A percentile compares a stretch with the other conserved stretches of the same genome.
Evolutionary conservation across 768 basidiomycete species (phyloP).

Genomic region (Kwoniella dendrophila): DNA sequence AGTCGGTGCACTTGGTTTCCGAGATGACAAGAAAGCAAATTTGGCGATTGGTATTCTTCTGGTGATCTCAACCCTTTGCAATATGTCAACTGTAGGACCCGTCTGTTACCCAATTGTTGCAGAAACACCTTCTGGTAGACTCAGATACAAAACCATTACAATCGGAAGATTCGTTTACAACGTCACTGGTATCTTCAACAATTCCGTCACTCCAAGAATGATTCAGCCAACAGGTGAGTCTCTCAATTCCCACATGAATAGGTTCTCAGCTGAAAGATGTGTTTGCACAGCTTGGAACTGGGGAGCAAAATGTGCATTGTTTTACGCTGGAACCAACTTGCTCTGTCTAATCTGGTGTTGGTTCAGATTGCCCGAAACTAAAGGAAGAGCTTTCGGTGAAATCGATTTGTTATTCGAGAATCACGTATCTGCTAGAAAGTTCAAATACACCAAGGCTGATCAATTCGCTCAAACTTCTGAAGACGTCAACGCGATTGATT

Average conservation of each 20-base stretch:
- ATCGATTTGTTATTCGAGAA: constrained; percentile 52
- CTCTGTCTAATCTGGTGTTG: constrained; percentile 34
- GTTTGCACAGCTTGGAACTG: constrained; percentile 21
- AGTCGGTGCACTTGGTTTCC: constrained; percentile 17
- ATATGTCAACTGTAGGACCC: constrained; percentile 36
- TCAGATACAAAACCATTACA: constrained; percentile 50
- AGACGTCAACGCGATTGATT: too few species aligned
- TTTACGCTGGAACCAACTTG: constrained; percentile 33
- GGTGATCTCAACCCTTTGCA: constrained; percentile 38
- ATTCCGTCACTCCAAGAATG: constrained; percentile 37
- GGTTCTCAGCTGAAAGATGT: background rate
- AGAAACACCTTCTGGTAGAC: constrained; percentile 34
- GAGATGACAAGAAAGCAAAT: background rate
- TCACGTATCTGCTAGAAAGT: constrained; percentile 45
- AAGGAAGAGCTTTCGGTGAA: constrained; percentile 31
- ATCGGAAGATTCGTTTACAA: constrained; percentile 41
- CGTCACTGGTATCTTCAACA: constrained; percentile 34
- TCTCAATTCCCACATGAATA: background rate
- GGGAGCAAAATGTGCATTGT: constrained; percentile 33
- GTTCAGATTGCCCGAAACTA: constrained; percentile 39
- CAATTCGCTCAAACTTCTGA: too few species aligned
- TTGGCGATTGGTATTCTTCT: constrained; percentile 40
- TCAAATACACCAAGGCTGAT: constrained; percentile 34
- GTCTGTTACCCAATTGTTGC: constrained; percentile 42
- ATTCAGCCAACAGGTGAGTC: constrained; percentile 20